Base-by-base conservation (phyloP, 148 eudicot species). In the Chenopodium suecicum region DNA sequence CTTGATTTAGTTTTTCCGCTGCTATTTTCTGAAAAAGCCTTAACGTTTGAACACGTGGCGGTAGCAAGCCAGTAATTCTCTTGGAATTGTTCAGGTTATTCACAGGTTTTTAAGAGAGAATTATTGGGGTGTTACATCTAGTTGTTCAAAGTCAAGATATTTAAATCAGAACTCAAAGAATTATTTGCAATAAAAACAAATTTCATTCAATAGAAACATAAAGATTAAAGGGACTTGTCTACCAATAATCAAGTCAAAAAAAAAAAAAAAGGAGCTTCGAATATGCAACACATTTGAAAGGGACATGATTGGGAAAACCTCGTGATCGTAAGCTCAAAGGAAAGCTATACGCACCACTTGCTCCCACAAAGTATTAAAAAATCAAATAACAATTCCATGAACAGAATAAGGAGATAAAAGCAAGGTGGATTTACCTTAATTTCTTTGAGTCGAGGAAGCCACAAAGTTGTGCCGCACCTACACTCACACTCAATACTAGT, bases 401-500 rank as follows among this genome's bases (percentile, higher is more conserved):
- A 54, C 44, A 2, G 23, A 37, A 13, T 10, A 66, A 48, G 32
- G 66, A 69, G 69, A 25, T 71, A 71, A 19, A 79, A 83, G 82
- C 72, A 83, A 83, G 60, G 17, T 52, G 74, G 9, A 60, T 34
- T 73, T 84, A 92, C 98, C 98, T 91, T 73, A 92, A 84, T 56
- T 86, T 91, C 87, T 83, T 89, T 2, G 91, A 86, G 73, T 94
- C 92, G 27, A 94, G 93, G 81, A 92, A 88, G 52, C 82, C 88
- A 86, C 92, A 92, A 72, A 94, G 90, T 79, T 94, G 90, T 19
- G 85, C 82, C 52, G 98, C 98, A 90, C 97, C 98, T 94, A 91
- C 85, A 90, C 52, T 82, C 79, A 79, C 69, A 86, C 72, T 82
- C 63, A 84, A 78, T 66, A 56, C 12, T 81, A 77, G 73, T 85